Conservation (phyloP, 495 filamentous ascomycete species). For the Lasiosphaeria hispida region DNA sequence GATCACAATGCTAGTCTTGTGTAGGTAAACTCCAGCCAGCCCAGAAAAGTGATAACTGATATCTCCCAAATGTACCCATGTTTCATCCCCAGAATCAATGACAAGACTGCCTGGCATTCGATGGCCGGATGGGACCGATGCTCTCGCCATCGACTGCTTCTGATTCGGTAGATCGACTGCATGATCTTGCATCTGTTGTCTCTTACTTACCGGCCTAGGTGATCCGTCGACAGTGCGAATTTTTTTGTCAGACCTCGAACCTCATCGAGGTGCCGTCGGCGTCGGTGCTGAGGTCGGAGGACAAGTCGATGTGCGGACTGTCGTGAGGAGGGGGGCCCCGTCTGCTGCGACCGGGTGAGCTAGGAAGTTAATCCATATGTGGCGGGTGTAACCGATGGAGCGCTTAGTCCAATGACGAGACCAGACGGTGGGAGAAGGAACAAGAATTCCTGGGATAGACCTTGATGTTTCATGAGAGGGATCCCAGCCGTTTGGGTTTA, state of each 20-base stretch:
- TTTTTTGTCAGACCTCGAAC: not conserved
- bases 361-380: no score
- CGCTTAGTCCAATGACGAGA: not conserved
- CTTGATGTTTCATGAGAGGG: not conserved
- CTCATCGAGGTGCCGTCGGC: not conserved
- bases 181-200: conserved; percentile 8
- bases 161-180: conserved; percentile 12
- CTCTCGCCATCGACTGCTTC: conserved; percentile 6
- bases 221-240: not conserved
- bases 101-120: not conserved
- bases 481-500: not conserved
- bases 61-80: not conserved
- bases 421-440: no score
- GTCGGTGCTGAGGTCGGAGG: not conserved
- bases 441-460: not conserved
- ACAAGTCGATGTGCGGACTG: no score
- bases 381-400: not conserved
- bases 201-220: not conserved
- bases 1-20: not conserved
- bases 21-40: not conserved
- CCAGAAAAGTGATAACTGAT: conserved; percentile 12
- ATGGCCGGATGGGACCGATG: not conserved
- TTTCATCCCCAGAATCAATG: conserved; percentile 9
- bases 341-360: no score
- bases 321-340: no score